A percentile compares a stretch with the other conserved stretches of the same genome.
These are phyloP conservation scores for Penicillium nordicum DNA, from an alignment of 2,329 filamentous ascomycete species.

Conservation along the genomic window DNA sequence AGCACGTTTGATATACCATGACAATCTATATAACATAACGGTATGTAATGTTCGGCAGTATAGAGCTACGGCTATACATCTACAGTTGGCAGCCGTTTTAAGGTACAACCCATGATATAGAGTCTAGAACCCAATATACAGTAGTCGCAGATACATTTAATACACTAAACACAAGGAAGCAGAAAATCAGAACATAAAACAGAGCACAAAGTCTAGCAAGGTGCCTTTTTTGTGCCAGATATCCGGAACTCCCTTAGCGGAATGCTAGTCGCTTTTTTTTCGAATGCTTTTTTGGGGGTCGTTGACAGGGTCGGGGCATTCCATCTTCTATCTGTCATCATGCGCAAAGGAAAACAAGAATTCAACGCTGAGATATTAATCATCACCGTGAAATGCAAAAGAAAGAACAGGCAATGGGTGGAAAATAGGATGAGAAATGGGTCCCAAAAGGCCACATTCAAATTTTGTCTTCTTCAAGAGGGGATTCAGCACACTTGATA, in stretches of 20 bases:
- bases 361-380: constrained; percentile 19
- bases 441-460: constrained; percentile 34
- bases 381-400: constrained; percentile 21
- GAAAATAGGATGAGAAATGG: constrained; percentile 20
- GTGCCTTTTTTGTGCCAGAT: constrained; percentile 64
- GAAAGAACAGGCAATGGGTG: constrained; percentile 25
- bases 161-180: constrained; percentile 33
- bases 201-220: constrained; percentile 30
- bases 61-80: neutral
- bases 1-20: neutral
- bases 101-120: constrained; percentile 19
- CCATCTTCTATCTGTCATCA: constrained; percentile 50
- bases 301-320: constrained; percentile 41
- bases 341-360: constrained; percentile 10
- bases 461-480: constrained; percentile 29
- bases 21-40: no score
- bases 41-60: neutral
- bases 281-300: constrained; percentile 48
- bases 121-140: constrained; percentile 32
- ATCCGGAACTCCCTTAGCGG: constrained; percentile 68
- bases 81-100: neutral
- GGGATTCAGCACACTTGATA: constrained; percentile 11
- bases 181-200: constrained; percentile 36
- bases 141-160: constrained; percentile 28
- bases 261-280: constrained; percentile 55